Evolutionary conservation across 1,139 yeast genomes (phyloP).

Genomic region (Kodamaea anthophila): DNA sequence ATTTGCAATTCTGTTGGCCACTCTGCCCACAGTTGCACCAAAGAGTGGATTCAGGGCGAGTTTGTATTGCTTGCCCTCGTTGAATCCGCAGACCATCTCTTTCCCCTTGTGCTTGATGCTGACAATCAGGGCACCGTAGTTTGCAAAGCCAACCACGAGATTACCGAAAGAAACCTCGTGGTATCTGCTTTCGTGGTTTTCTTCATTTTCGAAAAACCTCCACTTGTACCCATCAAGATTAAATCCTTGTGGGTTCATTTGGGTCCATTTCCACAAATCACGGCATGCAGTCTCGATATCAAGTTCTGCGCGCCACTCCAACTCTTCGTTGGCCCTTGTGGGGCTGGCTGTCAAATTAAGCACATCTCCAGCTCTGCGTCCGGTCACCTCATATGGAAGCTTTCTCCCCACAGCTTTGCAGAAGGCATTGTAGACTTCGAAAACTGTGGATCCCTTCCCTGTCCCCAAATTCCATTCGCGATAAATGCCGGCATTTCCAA

Average conservation of each 20-base stretch:
- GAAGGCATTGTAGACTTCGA: constrained; percentile 66
- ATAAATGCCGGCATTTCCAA: constrained; percentile 28
- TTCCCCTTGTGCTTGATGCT: constrained; percentile 30
- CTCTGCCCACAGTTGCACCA: constrained; percentile 62
- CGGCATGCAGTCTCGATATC: constrained; percentile 59
- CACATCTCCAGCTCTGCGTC: constrained; percentile 77
- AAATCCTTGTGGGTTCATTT: constrained; percentile 63
- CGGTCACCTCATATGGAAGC: constrained; percentile 55
- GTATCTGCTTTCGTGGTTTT: constrained; percentile 29
- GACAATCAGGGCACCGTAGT: constrained; percentile 50
- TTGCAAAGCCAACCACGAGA: constrained; percentile 41
- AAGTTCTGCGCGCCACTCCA: constrained; percentile 57
- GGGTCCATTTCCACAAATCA: constrained; percentile 78
- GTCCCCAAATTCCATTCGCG: constrained; percentile 85
- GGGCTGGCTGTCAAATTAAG: constrained; percentile 63
- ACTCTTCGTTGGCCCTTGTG: constrained; percentile 57
- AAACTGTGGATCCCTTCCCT: constrained; percentile 72
- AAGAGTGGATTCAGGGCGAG: constrained; percentile 41
- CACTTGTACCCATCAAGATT: constrained; percentile 31
- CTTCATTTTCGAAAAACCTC: constrained; percentile 22
- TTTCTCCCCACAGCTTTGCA: constrained; percentile 21
- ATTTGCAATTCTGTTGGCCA: constrained; percentile 52
- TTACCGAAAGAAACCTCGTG: constrained; percentile 32
- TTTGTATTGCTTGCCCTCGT: constrained; percentile 30
- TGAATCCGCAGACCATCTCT: constrained; percentile 30